Percentiles rank a stretch among this genome's conserved stretches.
Evolutionary conservation across 2,329 filamentous ascomycete species (phyloP).

Genomic region (Madurella fahalii): DNA sequence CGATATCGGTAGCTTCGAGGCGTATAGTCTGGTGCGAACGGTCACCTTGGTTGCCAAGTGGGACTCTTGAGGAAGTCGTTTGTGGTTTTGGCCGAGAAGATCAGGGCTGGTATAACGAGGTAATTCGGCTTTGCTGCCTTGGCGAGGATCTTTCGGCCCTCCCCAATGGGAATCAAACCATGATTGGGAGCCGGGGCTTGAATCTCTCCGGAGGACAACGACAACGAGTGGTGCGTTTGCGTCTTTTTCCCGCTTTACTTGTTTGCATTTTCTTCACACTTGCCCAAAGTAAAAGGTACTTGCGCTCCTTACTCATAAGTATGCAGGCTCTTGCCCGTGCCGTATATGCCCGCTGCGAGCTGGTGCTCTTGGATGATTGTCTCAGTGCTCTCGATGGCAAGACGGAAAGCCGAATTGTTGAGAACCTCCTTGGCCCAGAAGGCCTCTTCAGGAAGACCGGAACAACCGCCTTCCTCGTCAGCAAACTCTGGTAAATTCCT

Average conservation of each 20-base stretch:
- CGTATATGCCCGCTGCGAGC: slow-evolving; percentile 29
- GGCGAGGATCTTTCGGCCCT: slow-evolving; percentile 25
- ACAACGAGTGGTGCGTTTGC: slow-evolving; percentile 17
- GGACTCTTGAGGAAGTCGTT: slow-evolving; percentile 33
- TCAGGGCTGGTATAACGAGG: slow-evolving; percentile 31
- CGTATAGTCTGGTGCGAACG: slow-evolving; percentile 37
- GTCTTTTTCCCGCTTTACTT: too few relatives aligned
- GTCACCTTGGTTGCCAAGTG: slow-evolving; percentile 35
- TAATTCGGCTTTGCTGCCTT: slow-evolving; percentile 27
- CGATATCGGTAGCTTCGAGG: slow-evolving; percentile 26
- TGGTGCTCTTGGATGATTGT: slow-evolving; percentile 34
- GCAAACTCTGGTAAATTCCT: slow-evolving; percentile 30
- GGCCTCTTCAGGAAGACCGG: slow-evolving; percentile 29
- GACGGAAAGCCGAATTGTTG: slow-evolving; percentile 31
- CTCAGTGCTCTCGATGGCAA: slow-evolving; percentile 36
- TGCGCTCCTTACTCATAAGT: too few relatives aligned
- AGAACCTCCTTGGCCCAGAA: slow-evolving; percentile 29
- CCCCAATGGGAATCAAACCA: slow-evolving; percentile 22
- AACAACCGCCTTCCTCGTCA: slow-evolving; percentile 33
- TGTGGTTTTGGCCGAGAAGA: slow-evolving; percentile 11
- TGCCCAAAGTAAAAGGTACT: not conserved
- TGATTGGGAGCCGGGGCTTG: slow-evolving; percentile 24
- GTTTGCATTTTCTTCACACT: too few relatives aligned
- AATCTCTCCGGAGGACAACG: slow-evolving; percentile 27
- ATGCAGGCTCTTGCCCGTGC: slow-evolving; percentile 36